Evolutionary conservation across 108 stramenopile genomes (phyloP).

Genomic region (Fistulifera pelliculosa): DNA sequence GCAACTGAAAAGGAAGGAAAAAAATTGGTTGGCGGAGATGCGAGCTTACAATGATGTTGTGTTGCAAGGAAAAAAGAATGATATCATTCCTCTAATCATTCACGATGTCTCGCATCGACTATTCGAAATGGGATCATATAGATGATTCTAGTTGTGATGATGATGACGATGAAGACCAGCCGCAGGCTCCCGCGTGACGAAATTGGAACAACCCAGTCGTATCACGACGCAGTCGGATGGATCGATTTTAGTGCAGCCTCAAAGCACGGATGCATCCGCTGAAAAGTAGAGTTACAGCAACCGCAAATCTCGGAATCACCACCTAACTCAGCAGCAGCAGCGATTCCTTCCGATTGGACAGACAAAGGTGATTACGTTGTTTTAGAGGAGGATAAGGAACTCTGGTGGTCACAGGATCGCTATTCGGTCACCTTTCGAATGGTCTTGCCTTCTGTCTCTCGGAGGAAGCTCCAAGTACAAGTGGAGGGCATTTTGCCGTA

Average conservation of each 20-base stretch:
- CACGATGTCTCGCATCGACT: conserved; percentile 20
- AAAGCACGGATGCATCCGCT: too few relatives aligned
- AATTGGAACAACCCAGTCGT: conserved; percentile 22
- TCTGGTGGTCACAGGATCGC: conserved; percentile 42
- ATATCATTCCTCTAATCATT: too few relatives aligned
- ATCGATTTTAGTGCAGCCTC: too few relatives aligned
- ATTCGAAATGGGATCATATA: conserved; percentile 46
- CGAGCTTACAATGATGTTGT: too few relatives aligned
- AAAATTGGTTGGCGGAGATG: too few relatives aligned
- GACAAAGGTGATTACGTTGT: conserved; percentile 13
- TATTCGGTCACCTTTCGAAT: conserved; percentile 27
- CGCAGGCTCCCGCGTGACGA: conserved; percentile 18
- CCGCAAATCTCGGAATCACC: too few relatives aligned
- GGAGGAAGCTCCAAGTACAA: conserved; percentile 7
- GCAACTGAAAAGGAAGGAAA: too few relatives aligned
- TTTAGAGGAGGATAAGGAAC: background rate
- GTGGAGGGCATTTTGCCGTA: conserved; percentile 17
- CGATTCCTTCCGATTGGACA: conserved; percentile 9
- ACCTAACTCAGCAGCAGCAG: too few relatives aligned
- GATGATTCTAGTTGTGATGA: conserved; percentile 15
- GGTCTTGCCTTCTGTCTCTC: too few relatives aligned
- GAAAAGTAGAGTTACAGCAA: too few relatives aligned
- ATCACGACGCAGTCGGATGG: conserved; percentile 8
- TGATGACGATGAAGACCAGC: conserved; percentile 12
- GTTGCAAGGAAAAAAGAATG: too few relatives aligned